Evolutionary conservation across 2,329 filamentous ascomycete genomes (phyloP).

Genomic region (Didymella exigua): DNA sequence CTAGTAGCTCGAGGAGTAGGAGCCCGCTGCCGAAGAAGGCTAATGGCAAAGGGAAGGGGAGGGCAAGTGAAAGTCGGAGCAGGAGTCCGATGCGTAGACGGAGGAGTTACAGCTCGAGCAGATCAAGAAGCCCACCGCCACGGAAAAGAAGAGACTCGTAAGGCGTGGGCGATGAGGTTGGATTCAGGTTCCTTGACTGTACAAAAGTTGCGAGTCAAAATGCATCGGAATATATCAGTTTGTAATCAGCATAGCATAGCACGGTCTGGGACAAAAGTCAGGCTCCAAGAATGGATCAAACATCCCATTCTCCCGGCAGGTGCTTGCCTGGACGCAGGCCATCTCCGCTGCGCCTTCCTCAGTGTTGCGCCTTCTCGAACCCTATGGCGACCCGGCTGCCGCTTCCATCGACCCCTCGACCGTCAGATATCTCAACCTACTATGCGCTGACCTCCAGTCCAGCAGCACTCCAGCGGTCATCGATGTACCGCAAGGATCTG

Average conservation of each 20-base stretch:
- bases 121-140: slow-evolving; percentile 19
- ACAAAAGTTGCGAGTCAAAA: not conserved
- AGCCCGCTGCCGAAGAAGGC: slow-evolving; percentile 13
- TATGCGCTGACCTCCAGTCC: too few species aligned
- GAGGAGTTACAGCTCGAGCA: slow-evolving; percentile 19
- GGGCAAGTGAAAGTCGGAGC: slow-evolving; percentile 8
- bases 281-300: not conserved
- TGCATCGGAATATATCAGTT: not conserved
- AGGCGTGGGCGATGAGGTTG: not conserved
- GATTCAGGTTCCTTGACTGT: too few species aligned
- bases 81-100: slow-evolving; percentile 14
- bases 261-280: not conserved
- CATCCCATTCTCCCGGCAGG: not conserved
- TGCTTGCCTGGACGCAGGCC: not conserved
- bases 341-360: not conserved
- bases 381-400: too few species aligned
- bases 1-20: slow-evolving; percentile 2
- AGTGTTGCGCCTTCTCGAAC: not conserved
- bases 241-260: slow-evolving; percentile 9
- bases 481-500: too few species aligned
- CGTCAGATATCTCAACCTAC: too few species aligned
- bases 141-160: slow-evolving; percentile 20
- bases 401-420: too few species aligned
- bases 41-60: slow-evolving; percentile 13
- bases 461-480: too few species aligned